These are phyloP conservation scores for Saccharomyces jurei DNA, from an alignment of 805 yeast species.

Conservation along the genomic window DNA sequence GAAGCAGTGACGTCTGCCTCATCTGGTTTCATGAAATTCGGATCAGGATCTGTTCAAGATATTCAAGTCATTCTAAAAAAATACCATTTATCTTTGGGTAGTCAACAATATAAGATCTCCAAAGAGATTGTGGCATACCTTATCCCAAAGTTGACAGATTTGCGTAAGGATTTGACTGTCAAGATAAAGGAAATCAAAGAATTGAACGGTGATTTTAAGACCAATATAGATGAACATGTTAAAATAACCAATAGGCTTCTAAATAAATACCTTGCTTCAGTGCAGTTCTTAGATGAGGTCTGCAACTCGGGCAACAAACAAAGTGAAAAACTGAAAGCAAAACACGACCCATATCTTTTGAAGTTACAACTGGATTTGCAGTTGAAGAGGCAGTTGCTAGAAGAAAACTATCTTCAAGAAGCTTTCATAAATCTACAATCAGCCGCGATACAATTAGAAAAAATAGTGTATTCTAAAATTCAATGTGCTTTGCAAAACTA, in stretches of 20 bases:
- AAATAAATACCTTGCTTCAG: slow-evolving; percentile 35
- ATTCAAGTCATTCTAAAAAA: slow-evolving; percentile 59
- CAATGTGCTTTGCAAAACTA: slow-evolving; percentile 50
- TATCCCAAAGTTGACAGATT: slow-evolving; percentile 48
- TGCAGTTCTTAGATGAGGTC: slow-evolving; percentile 35
- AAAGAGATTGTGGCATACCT: slow-evolving; percentile 46
- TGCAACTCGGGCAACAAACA: slow-evolving; percentile 15
- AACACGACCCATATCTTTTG: slow-evolving; percentile 51
- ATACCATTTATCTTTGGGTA: slow-evolving; percentile 50
- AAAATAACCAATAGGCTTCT: slow-evolving; percentile 53
- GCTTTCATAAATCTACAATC: slow-evolving; percentile 56
- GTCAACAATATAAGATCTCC: slow-evolving; percentile 43
- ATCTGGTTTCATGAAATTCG: slow-evolving; percentile 56
- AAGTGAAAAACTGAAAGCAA: slow-evolving; percentile 26
- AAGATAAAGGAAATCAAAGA: slow-evolving; percentile 75
- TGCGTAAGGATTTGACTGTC: slow-evolving; percentile 56
- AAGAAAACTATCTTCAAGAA: slow-evolving; percentile 59
- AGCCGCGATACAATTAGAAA: slow-evolving; percentile 57
- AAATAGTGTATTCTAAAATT: slow-evolving; percentile 53
- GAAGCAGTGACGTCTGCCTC: slow-evolving; percentile 18
- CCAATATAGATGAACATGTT: slow-evolving; percentile 48
- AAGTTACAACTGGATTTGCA: slow-evolving; percentile 54
- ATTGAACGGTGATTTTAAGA: slow-evolving; percentile 51
- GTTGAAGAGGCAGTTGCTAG: slow-evolving; percentile 48
- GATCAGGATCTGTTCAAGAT: slow-evolving; percentile 69